These are phyloP conservation scores for Vigna trinervia DNA, from an alignment of 306 rosid genomes.

Conservation along the genomic window DNA sequence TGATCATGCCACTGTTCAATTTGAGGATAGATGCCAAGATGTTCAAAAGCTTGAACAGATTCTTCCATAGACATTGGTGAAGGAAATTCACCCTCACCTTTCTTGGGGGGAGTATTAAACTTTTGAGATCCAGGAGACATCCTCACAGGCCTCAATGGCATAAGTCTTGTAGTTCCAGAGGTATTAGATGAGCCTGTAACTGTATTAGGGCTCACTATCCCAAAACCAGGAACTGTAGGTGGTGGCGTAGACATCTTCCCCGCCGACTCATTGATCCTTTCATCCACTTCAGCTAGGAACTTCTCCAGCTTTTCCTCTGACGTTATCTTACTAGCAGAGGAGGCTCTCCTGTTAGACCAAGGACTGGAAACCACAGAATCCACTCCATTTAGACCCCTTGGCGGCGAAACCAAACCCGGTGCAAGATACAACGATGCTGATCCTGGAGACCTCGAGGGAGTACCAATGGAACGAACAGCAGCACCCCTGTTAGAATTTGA, in stretches of 20 bases:
- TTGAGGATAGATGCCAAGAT: slow-evolving; percentile 85
- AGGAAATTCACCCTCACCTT: slow-evolving; percentile 87
- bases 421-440: slow-evolving; percentile 71
- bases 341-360: slow-evolving; percentile 77
- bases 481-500: slow-evolving; percentile 64
- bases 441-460: slow-evolving; percentile 69
- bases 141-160: slow-evolving; percentile 94
- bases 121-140: slow-evolving; percentile 97
- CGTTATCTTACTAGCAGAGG: slow-evolving; percentile 71
- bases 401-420: slow-evolving; percentile 67
- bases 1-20: slow-evolving; percentile 94
- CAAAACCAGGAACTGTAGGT: slow-evolving; percentile 74
- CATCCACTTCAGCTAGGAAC: slow-evolving; percentile 82
- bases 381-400: slow-evolving; percentile 59
- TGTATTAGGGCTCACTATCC: slow-evolving; percentile 69
- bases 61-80: slow-evolving; percentile 96
- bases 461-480: slow-evolving; percentile 53
- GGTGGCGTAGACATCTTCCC: slow-evolving; percentile 95
- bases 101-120: slow-evolving; percentile 90
- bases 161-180: slow-evolving; percentile 81
- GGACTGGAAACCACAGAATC: slow-evolving; percentile 69
- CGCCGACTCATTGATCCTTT: slow-evolving; percentile 76
- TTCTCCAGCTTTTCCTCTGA: slow-evolving; percentile 87
- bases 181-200: slow-evolving; percentile 73
- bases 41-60: slow-evolving; percentile 77